These are phyloP conservation scores for Medicago truncatula DNA, from an alignment of 306 rosid species.

Conservation along the genomic window MtrunA17r5.0-ANR NC_053049.1:28558001-28558500, in stretches of 20 bases:
- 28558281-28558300: constrained; percentile 90
- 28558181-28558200: constrained; percentile 43
- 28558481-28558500: constrained; percentile 95
- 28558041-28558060: constrained; percentile 97
- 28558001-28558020: constrained; percentile 40
- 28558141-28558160: constrained; percentile 35
- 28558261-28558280: constrained; percentile 86
- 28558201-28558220: constrained; percentile 79
- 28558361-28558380: constrained; percentile 78
- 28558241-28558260: constrained; percentile 98
- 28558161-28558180: constrained; percentile 35
- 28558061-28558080: constrained; percentile 91
- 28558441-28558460: constrained; percentile 40
- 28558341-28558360: constrained; percentile 89
- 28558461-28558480: constrained; percentile 65
- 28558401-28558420: constrained; percentile 2
- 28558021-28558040: constrained; percentile 79
- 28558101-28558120: constrained; percentile 76
- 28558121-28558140: constrained; percentile 83
- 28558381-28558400: constrained; percentile 29
- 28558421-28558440: constrained; percentile 35
- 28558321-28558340: constrained; percentile 86
- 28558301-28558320: constrained; percentile 93
- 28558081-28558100: constrained; percentile 87
- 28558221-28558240: constrained; percentile 91